These are phyloP conservation scores for Petrea volubilis DNA, from an alignment of 257 asterid genomes.

Conservation along the genomic window DNA sequence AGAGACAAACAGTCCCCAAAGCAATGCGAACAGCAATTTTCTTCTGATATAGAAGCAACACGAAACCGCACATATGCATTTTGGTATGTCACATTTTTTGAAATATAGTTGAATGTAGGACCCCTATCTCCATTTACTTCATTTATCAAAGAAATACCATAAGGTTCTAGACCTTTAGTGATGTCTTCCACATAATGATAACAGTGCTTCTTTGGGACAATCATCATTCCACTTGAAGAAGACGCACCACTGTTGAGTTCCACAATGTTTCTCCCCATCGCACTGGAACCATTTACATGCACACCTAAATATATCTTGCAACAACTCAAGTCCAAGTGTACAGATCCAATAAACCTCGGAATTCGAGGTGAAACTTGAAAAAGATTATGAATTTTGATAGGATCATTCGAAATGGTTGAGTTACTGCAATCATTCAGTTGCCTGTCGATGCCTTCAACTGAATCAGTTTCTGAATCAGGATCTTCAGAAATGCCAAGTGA, in stretches of 20 bases:
- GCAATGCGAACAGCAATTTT: slow-evolving; percentile 56
- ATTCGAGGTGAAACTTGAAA: slow-evolving; percentile 27
- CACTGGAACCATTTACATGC: slow-evolving; percentile 12
- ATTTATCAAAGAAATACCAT: slow-evolving; percentile 48
- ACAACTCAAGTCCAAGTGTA: slow-evolving; percentile 29
- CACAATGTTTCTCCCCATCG: not conserved
- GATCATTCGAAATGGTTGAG: slow-evolving; percentile 22
- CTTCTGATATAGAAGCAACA: slow-evolving; percentile 52
- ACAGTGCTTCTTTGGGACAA: slow-evolving; percentile 14
- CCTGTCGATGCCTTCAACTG: slow-evolving; percentile 17
- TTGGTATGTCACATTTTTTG: slow-evolving; percentile 35
- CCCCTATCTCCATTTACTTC: slow-evolving; percentile 39
- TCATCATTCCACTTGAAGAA: slow-evolving; percentile 20
- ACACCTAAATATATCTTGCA: slow-evolving; percentile 9
- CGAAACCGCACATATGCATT: slow-evolving; percentile 44
- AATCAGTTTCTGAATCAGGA: slow-evolving; percentile 10
- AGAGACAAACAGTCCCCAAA: slow-evolving; percentile 52
- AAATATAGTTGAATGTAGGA: slow-evolving; percentile 49
- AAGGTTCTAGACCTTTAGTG: slow-evolving; percentile 39
- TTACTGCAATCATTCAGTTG: slow-evolving; percentile 23
- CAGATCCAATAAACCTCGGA: slow-evolving; percentile 25
- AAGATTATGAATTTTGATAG: slow-evolving; percentile 12
- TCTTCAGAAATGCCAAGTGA: slow-evolving; percentile 10
- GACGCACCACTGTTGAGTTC: slow-evolving; percentile 1
- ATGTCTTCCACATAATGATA: slow-evolving; percentile 34